Percentiles rank a stretch among this genome's conserved stretches.
Evolutionary conservation across 306 rosid genomes (phyloP).

Genomic region (Lupinus albus): DNA sequence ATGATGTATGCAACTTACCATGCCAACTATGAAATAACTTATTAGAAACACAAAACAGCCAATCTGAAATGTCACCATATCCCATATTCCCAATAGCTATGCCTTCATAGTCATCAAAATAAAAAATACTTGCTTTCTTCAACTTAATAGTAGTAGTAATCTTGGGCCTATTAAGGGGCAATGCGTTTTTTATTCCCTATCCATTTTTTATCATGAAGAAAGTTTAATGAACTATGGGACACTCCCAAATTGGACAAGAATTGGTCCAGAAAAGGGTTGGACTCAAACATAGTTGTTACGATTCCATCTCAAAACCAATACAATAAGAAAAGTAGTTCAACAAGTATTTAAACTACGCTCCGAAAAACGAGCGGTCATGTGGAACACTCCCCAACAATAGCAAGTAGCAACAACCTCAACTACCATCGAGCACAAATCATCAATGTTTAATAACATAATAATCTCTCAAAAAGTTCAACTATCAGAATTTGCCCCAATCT

Average conservation of each 20-base stretch:
- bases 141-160: neutral
- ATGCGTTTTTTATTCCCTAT: neutral
- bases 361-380: no score
- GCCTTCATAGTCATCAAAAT: constrained; percentile 9
- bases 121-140: constrained; percentile 6
- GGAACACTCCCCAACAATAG: no score
- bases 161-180: neutral
- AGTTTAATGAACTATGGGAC: neutral
- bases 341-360: no score
- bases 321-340: no score
- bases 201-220: neutral
- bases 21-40: constrained; percentile 37
- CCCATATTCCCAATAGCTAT: neutral
- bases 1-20: constrained; percentile 6
- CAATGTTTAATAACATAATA: constrained; percentile 27
- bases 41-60: constrained; percentile 36
- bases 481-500: neutral
- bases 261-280: no score
- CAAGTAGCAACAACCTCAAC: no score
- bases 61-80: constrained; percentile 25
- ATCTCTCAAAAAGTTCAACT: constrained; percentile 23
- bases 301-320: no score
- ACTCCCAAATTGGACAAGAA: neutral
- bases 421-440: no score
- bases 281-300: no score